A percentile compares a stretch with the other conserved stretches of the same genome.
Conservation (phyloP, 176 grass and related monocot genomes). For the Urochloa ruziziensis region DNA sequence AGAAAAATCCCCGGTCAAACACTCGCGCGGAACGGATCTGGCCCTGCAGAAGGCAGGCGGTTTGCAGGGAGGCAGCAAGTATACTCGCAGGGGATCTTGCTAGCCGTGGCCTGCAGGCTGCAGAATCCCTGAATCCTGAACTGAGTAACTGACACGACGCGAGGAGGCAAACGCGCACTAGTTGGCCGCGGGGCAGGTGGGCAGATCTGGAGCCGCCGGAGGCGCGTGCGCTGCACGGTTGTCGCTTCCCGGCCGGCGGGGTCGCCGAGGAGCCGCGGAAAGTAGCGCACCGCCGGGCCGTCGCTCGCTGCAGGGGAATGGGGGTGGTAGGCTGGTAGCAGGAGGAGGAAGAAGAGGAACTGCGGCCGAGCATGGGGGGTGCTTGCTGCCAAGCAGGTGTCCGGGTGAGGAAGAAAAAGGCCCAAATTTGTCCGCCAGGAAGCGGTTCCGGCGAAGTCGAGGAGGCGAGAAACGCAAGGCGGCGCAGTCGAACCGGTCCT, state of each 20-base stretch:
- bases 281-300: too few relatives aligned
- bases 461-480: too few relatives aligned
- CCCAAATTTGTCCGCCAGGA: too few relatives aligned
- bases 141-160: not conserved
- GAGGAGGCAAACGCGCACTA: too few relatives aligned
- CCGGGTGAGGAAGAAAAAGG: too few relatives aligned
- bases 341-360: not conserved
- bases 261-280: not conserved
- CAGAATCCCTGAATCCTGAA: not conserved
- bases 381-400: too few relatives aligned
- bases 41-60: not conserved
- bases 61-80: not conserved
- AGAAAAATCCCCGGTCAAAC: conserved; percentile 6
- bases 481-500: too few relatives aligned
- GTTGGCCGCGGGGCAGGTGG: too few relatives aligned
- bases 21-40: conserved; percentile 22
- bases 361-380: not conserved
- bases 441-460: too few relatives aligned
- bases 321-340: not conserved
- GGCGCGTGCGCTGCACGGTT: too few relatives aligned
- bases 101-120: not conserved
- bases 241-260: too few relatives aligned
- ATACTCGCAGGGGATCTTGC: conserved; percentile 14
- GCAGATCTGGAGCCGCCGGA: conserved; percentile 24
- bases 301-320: too few relatives aligned